phyloP scores from a whole-genome alignment of 371 early-diverging fungal genomes.

The Coemansia sp. region DNA sequence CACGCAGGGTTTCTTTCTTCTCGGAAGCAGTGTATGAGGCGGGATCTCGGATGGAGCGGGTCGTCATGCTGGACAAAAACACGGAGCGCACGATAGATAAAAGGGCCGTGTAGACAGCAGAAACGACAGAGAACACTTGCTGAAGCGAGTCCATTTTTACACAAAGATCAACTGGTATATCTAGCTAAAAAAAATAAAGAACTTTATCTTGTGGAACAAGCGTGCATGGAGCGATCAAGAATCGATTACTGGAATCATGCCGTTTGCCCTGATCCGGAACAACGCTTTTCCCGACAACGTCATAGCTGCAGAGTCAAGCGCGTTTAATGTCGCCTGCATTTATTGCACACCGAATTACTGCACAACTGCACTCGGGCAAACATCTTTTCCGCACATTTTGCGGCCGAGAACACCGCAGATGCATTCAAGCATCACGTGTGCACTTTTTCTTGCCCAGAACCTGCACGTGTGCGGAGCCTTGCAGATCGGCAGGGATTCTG shows the following conservation, averaged over 20 bases:
- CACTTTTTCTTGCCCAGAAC: background rate
- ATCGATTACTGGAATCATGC: too few species aligned
- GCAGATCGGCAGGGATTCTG: slow-evolving; percentile 1
- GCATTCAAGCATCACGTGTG: background rate
- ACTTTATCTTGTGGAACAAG: too few species aligned
- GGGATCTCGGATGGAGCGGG: background rate
- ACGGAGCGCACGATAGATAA: background rate
- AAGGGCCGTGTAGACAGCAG: slow-evolving; percentile 7
- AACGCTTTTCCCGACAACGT: background rate
- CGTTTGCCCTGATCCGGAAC: too few species aligned
- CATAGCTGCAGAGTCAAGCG: slow-evolving; percentile 10
- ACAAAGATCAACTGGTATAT: too few species aligned
- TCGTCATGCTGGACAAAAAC: slow-evolving; percentile 2
- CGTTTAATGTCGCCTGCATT: background rate
- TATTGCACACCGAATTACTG: background rate
- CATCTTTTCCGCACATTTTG: too few species aligned
- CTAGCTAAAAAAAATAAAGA: too few species aligned
- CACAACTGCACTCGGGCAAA: too few species aligned
- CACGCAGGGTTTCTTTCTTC: background rate
- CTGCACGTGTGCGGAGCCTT: slow-evolving; percentile 3
- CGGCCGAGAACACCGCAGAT: too few species aligned
- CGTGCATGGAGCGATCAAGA: too few species aligned
- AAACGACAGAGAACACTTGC: slow-evolving; percentile 26
- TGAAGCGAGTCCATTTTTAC: slow-evolving; percentile 9
- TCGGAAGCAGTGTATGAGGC: background rate